A percentile compares a stretch with the other conserved stretches of the same genome.
Conservation (phyloP, 2,329 filamentous ascomycete genomes). For the Aspergillus sp. region DNA sequence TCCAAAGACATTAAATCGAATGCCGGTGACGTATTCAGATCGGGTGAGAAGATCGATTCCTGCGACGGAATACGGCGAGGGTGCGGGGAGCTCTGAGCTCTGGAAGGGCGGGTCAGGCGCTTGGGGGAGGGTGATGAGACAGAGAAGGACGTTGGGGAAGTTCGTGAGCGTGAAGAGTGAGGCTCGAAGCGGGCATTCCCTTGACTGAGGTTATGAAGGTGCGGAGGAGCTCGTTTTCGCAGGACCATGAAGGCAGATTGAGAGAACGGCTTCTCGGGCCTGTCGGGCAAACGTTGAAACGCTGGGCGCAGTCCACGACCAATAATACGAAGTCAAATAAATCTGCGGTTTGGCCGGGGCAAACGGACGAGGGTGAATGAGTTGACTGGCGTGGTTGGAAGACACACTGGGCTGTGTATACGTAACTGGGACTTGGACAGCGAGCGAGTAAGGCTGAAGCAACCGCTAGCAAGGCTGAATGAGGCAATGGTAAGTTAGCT, state of each 20-base stretch:
- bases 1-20: conserved; percentile 41
- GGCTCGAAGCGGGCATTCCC: conserved; percentile 28
- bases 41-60: conserved; percentile 38
- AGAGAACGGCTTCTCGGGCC: conserved; percentile 3
- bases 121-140: conserved; percentile 29
- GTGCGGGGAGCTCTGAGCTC: conserved; percentile 30
- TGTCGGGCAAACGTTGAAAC: conserved; percentile 12
- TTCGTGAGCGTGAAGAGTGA: conserved; percentile 39
- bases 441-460: conserved; percentile 3
- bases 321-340: conserved; percentile 10
- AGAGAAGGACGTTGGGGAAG: conserved; percentile 30
- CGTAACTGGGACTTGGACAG: conserved; percentile 16
- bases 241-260: conserved; percentile 37
- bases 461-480: conserved; percentile 5
- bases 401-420: conserved; percentile 12
- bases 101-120: conserved; percentile 27
- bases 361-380: conserved; percentile 3
- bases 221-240: conserved; percentile 39
- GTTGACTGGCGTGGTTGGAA: conserved; percentile 12
- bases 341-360: background rate
- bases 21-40: conserved; percentile 38
- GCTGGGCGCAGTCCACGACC: conserved; percentile 13
- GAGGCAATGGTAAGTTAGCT: background rate
- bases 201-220: conserved; percentile 34
- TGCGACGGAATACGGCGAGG: conserved; percentile 26